These are phyloP conservation scores for Plasmopara viticola DNA, from an alignment of 352 stramenopile genomes.

Conservation along the genomic window DNA sequence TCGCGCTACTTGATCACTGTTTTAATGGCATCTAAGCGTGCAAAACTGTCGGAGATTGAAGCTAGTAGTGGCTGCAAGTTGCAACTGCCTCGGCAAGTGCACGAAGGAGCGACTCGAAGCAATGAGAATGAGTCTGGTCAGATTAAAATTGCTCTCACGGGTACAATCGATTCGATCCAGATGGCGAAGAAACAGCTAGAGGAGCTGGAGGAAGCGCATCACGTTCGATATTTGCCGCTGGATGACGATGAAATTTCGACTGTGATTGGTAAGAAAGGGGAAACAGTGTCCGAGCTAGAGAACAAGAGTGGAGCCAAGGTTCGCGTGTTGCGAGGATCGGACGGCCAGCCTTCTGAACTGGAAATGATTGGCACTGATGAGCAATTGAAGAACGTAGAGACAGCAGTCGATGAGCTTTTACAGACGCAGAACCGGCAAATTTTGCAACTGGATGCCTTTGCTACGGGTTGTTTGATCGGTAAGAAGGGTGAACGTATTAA, in stretches of 20 bases:
- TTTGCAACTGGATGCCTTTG: constrained; percentile 66
- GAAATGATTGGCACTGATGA: constrained; percentile 72
- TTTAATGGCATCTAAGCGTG: constrained; percentile 66
- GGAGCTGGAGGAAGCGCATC: constrained; percentile 49
- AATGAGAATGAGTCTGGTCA: constrained; percentile 31
- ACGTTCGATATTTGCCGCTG: constrained; percentile 60
- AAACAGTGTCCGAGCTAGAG: constrained; percentile 67
- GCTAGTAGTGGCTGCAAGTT: constrained; percentile 47
- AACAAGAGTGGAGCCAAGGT: constrained; percentile 56
- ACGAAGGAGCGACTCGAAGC: constrained; percentile 13
- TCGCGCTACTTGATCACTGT: constrained; percentile 55
- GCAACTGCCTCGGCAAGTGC: constrained; percentile 35
- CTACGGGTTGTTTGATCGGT: constrained; percentile 63
- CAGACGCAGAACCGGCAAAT: constrained; percentile 76
- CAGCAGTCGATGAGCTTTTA: constrained; percentile 50
- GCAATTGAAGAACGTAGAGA: constrained; percentile 47
- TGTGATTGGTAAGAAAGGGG: constrained; percentile 75
- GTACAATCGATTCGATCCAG: constrained; percentile 50
- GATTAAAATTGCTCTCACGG: constrained; percentile 62
- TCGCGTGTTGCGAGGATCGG: constrained; percentile 40
- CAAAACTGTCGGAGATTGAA: constrained; percentile 70
- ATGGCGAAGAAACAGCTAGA: constrained; percentile 56
- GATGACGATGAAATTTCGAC: constrained; percentile 71
- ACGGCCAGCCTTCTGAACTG: constrained; percentile 37
- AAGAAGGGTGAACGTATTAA: constrained; percentile 82